These are phyloP conservation scores for Coemansia sp. DNA, from an alignment of 192 early-diverging fungal species.

Conservation along the genomic window DNA sequence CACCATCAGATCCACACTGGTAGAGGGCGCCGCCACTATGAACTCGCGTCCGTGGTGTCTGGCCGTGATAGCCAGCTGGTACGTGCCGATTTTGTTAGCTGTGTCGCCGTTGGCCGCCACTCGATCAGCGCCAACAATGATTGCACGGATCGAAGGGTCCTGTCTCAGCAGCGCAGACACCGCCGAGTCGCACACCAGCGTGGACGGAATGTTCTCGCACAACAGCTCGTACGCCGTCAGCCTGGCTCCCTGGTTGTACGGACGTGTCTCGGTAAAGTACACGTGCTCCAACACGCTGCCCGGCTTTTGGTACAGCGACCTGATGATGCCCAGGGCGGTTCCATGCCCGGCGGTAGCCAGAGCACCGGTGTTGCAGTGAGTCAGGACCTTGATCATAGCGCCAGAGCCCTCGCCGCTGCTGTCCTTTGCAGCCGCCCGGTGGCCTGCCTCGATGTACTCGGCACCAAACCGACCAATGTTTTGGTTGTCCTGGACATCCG, in stretches of 20 bases:
- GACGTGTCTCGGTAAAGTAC: slow-evolving; percentile 94
- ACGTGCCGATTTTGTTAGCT: slow-evolving; percentile 98
- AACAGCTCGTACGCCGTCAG: slow-evolving; percentile 94
- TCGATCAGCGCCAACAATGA: slow-evolving; percentile 95
- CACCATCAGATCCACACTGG: slow-evolving; percentile 81
- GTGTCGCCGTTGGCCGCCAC: slow-evolving; percentile 97
- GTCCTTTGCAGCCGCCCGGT: neutral
- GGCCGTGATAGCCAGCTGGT: slow-evolving; percentile 93
- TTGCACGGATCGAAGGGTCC: slow-evolving; percentile 65
- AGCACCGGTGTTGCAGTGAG: slow-evolving; percentile 97
- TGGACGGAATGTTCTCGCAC: slow-evolving; percentile 87
- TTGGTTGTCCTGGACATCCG: slow-evolving; percentile 84
- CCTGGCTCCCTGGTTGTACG: slow-evolving; percentile 96
- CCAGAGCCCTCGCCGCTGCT: too few relatives aligned
- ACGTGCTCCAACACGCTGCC: slow-evolving; percentile 61
- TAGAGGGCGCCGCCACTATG: slow-evolving; percentile 94
- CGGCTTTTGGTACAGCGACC: slow-evolving; percentile 57
- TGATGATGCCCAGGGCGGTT: slow-evolving; percentile 92
- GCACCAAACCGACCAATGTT: slow-evolving; percentile 81
- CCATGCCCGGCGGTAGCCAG: slow-evolving; percentile 81
- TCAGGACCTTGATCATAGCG: slow-evolving; percentile 64
- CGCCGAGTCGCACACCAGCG: slow-evolving; percentile 89
- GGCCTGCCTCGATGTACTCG: slow-evolving; percentile 28
- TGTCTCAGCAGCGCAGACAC: slow-evolving; percentile 73
- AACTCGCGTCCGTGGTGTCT: slow-evolving; percentile 78